A percentile compares a stretch with the other conserved stretches of the same genome.
phyloP scores from a whole-genome alignment of 202 grass and related monocot species.

The Thinopyrum obtusiflorum region DNA sequence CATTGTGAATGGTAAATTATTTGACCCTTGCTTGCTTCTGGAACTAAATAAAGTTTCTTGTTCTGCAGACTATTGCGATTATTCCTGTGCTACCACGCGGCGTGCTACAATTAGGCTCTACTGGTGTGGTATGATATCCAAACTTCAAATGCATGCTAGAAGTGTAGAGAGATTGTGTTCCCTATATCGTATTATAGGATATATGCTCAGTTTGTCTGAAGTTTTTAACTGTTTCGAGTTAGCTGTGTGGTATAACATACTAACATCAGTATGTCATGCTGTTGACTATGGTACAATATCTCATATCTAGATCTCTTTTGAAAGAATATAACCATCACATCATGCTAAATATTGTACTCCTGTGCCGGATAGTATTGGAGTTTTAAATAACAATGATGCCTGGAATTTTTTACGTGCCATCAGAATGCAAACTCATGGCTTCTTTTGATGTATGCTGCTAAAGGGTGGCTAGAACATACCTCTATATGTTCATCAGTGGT shows the following conservation, averaged over 20 bases:
- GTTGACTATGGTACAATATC: conserved; percentile 20
- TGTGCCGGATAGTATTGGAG: neutral
- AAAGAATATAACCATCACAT: conserved; percentile 20
- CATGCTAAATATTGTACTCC: neutral
- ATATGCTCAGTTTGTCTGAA: neutral
- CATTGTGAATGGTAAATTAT: conserved; percentile 28
- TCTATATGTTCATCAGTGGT: neutral
- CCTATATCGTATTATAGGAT: conserved; percentile 11
- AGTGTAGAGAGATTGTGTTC: conserved; percentile 13
- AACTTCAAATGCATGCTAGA: conserved; percentile 6
- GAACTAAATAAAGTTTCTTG: conserved; percentile 36
- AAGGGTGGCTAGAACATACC: neutral
- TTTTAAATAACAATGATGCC: neutral
- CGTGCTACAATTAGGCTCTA: conserved; percentile 86
- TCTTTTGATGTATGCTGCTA: conserved; percentile 11
- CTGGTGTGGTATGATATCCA: conserved; percentile 55
- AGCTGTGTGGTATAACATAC: neutral
- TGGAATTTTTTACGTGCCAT: conserved; percentile 6
- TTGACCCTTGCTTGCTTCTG: neutral
- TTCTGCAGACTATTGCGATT: conserved; percentile 78
- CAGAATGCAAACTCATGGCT: conserved; percentile 20
- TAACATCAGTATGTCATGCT: neutral
- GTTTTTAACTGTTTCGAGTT: conserved; percentile 6
- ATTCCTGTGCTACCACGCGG: conserved; percentile 87
- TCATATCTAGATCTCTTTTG: neutral